A percentile compares a stretch with the other conserved stretches of the same genome.
Conservation (phyloP, 768 basidiomycete genomes). For the Termitomyces eurrhizus region DNA sequence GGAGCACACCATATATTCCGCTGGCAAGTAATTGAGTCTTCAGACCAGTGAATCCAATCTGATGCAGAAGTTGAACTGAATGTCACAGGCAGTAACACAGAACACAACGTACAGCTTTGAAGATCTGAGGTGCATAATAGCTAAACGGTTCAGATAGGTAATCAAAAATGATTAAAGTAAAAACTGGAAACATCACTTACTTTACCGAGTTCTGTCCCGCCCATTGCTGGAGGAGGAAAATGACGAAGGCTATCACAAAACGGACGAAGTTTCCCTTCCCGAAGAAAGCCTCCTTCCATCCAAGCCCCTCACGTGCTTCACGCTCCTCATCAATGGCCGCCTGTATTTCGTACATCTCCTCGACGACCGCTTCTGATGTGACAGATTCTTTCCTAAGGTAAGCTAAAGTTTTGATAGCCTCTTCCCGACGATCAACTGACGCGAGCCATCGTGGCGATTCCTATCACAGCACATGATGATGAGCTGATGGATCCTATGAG, state of each 20-base stretch:
- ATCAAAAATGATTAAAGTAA: neutral
- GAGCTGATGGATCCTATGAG: slow-evolving; percentile 3
- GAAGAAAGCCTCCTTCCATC: slow-evolving; percentile 68
- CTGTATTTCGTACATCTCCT: slow-evolving; percentile 77
- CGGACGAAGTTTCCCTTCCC: slow-evolving; percentile 80
- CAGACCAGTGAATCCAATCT: slow-evolving; percentile 60
- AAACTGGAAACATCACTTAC: slow-evolving; percentile 23
- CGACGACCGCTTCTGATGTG: slow-evolving; percentile 42
- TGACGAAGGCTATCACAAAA: slow-evolving; percentile 77
- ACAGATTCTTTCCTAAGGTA: slow-evolving; percentile 51
- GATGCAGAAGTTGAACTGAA: neutral
- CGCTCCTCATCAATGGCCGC: slow-evolving; percentile 76
- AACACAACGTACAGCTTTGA: slow-evolving; percentile 35
- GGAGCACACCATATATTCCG: slow-evolving; percentile 51
- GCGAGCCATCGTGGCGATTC: slow-evolving; percentile 81
- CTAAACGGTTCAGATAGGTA: slow-evolving; percentile 19
- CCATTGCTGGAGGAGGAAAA: slow-evolving; percentile 84
- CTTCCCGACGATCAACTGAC: slow-evolving; percentile 49
- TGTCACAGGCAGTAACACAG: neutral
- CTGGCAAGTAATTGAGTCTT: slow-evolving; percentile 65
- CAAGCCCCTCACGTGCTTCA: slow-evolving; percentile 58
- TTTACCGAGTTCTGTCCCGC: slow-evolving; percentile 79
- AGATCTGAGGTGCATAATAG: slow-evolving; percentile 76
- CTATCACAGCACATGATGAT: slow-evolving; percentile 21
- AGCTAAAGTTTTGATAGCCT: slow-evolving; percentile 58